Evolutionary conservation across 768 basidiomycete genomes (phyloP), one percentile per base, ranked within the genome.

Genomic region (Rhizopogon roseolus): DNA sequence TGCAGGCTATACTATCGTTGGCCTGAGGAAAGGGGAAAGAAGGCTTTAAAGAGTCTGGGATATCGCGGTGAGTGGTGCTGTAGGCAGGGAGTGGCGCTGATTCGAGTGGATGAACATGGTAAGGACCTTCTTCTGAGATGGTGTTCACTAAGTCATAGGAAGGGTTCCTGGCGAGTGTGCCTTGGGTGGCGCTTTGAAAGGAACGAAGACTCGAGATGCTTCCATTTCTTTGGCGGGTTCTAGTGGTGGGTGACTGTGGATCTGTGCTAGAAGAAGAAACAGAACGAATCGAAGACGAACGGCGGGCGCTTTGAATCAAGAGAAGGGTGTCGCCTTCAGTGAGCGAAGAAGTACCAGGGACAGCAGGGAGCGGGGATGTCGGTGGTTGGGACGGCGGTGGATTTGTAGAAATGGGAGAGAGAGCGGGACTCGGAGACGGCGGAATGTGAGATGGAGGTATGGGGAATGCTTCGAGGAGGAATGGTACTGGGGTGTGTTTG

Each of bases 371-470:
- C 0, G 86, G 85, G 0, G 72, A 60, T 0, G 74, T 67, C 0
- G 86, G 86, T 0, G 85, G 86, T 1, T 69, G 72, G 0, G 81
- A 81, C 0, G 79, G 82, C 0, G 85, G 84, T 0, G 84, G 85
- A 52, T 83, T 81, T 41, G 32, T 28, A n/a, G 53, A 39, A 1
- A 52, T 41, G 49, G 53, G 37, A 62, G 38, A 58, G 60, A 22
- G 42, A 55, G 34, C 56, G 27, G 64, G 60, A 22, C 22, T 22
- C 22, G 22, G 22, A 5, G 49, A 61, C 28, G n/a, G 64, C 51
- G 57, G 69, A 27, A 65, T 69, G 45, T 66, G 67, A 45, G 71
- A 68, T 3, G 67, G 75, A 2, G 67, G 72, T 1, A 59, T 60
- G 10, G 73, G 71, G 19, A 72, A 75, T 4, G 74, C 66, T 49